Conservation (phyloP, 2,329 filamentous ascomycete species). For the Stylonectria norvegica region DNA sequence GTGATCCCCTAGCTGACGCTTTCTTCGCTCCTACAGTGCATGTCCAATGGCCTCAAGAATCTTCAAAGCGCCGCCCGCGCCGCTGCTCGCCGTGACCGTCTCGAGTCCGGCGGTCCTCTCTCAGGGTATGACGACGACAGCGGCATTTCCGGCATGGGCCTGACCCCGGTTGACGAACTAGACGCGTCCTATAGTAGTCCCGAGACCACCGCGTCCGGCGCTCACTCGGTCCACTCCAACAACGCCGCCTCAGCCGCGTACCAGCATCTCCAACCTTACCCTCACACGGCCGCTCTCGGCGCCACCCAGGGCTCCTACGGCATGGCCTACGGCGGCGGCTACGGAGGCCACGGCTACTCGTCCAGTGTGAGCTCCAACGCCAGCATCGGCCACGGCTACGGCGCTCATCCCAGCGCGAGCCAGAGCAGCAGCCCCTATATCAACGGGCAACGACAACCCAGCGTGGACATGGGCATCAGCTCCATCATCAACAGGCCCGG, state of each 20-base stretch:
- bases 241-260: conserved; percentile 34
- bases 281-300: conserved; percentile 18
- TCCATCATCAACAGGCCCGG: conserved; percentile 54
- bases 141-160: conserved; percentile 61
- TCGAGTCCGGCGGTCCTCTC: conserved; percentile 41
- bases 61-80: conserved; percentile 67
- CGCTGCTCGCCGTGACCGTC: conserved; percentile 61
- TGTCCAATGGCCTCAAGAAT: conserved; percentile 80
- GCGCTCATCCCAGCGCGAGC: conserved; percentile 24
- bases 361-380: conserved; percentile 51
- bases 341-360: conserved; percentile 45
- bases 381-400: conserved; percentile 35
- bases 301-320: conserved; percentile 19
- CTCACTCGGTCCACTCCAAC: conserved; percentile 34
- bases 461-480: conserved; percentile 60
- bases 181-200: conserved; percentile 56
- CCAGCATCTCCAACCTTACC: conserved; percentile 25
- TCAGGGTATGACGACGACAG: conserved; percentile 65
- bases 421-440: conserved; percentile 47
- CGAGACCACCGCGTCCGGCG: conserved; percentile 45
- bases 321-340: conserved; percentile 19
- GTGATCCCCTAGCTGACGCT: not conserved
- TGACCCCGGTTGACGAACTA: conserved; percentile 58
- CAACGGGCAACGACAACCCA: conserved; percentile 47
- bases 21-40: conserved; percentile 56